Percentiles rank a stretch among this genome's conserved stretches.
These are phyloP conservation scores for Trypanosoma congolense DNA, from an alignment of 208 protist genomes.

Conservation along the genomic window DNA sequence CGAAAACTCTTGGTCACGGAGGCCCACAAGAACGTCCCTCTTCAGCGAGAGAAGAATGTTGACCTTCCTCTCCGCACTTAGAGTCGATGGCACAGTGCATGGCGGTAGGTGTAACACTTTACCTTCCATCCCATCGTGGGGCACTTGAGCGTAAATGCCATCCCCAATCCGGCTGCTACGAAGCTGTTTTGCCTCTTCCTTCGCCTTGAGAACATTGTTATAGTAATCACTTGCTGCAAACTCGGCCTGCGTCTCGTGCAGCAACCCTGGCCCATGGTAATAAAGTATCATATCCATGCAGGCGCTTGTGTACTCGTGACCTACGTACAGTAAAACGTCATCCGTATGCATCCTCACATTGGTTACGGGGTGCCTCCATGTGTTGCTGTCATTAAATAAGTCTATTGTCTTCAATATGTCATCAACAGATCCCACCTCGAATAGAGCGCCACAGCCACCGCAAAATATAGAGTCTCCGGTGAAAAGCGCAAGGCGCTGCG, in stretches of 20 bases:
- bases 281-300: slow-evolving; percentile 44
- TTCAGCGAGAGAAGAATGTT: slow-evolving; percentile 70
- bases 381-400: slow-evolving; percentile 34
- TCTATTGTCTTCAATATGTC: slow-evolving; percentile 41
- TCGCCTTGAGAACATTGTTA: slow-evolving; percentile 15
- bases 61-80: slow-evolving; percentile 48
- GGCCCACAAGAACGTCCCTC: slow-evolving; percentile 27
- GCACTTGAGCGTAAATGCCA: slow-evolving; percentile 3
- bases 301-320: slow-evolving; percentile 75
- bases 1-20: slow-evolving; percentile 24
- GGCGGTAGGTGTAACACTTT: slow-evolving; percentile 25
- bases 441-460: slow-evolving; percentile 87
- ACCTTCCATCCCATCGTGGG: background rate
- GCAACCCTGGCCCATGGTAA: background rate
- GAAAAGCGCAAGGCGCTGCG: slow-evolving; percentile 71
- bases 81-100: slow-evolving; percentile 64
- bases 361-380: slow-evolving; percentile 63
- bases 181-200: slow-evolving; percentile 30
- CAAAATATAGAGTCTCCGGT: slow-evolving; percentile 93
- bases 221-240: slow-evolving; percentile 20
- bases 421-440: slow-evolving; percentile 68
- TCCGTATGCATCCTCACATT: slow-evolving; percentile 38
- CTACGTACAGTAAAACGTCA: slow-evolving; percentile 68
- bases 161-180: slow-evolving; percentile 22
- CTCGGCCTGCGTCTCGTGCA: background rate